Base-by-base conservation (phyloP, 2,329 filamentous ascomycete genomes). In the Venturia pyrina region DNA sequence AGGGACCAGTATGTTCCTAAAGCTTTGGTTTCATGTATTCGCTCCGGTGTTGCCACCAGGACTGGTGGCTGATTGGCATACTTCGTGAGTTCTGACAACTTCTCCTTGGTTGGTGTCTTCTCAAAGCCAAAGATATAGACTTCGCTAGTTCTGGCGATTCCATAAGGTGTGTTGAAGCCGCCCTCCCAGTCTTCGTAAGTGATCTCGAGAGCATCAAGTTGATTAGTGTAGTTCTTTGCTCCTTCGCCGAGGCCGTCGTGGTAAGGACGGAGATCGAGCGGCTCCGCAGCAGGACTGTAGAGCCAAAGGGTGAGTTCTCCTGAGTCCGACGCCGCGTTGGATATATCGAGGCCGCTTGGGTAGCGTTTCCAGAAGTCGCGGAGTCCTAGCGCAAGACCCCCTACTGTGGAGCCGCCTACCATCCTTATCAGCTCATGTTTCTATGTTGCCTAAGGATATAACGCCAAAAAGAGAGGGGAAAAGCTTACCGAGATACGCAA, bases 331-430 rank as follows among this genome's bases (percentile, higher is more conserved):
- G 78, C 78, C 0, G 83, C 81, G 63, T 83, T 79, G 0, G 78
- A 73, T 13, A 87, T 78, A 59, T 87, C 85, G 5, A 87, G 73
- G 3, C 82, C 79, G 0, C 83, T 84, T 0, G 85, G 85, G 68
- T 85, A 86, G 19, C 82, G 79, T 75, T 87, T 83, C 85, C 85
- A 87, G 71, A 87, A 87, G 69, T 87, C 80, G 2, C 82, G 80
- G 60, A 85, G 77, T 0, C 83, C 84, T 5, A 87, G 72, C 0
- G 82, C 85, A 1, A 88, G 76, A 15, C 85, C 85, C n/a, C 85
- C 85, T 3, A 75, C 73, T 0, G 78, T 81, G 5, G 84, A 82
- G 11, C 82, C 81, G 48, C 48, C 48, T 53, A 15, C 5, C 8
- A 15, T 28, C 2, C 5, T 53, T 10, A 13, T 53, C 24, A 53